A percentile compares a stretch with the other conserved stretches of the same genome.
Evolutionary conservation across 2,329 filamentous ascomycete genomes (phyloP).

Genomic region (Plectosphaerella plurivora): DNA sequence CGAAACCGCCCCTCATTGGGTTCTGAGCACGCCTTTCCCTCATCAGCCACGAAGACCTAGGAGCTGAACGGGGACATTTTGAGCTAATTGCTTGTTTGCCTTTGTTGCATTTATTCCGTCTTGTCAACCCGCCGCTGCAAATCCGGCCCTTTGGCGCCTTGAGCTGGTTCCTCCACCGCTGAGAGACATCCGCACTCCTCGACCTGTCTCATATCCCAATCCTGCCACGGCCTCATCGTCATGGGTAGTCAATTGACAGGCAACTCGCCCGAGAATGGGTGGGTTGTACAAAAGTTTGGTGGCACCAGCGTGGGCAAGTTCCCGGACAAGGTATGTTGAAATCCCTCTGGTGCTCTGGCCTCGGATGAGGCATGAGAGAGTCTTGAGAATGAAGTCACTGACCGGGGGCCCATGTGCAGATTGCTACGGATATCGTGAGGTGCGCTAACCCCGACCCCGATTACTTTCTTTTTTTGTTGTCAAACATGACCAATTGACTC

Average conservation of each 20-base stretch:
- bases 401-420: conserved; percentile 23
- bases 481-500: conserved; percentile 12
- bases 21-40: neutral
- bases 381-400: too few species aligned
- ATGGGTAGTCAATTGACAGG: conserved; percentile 11
- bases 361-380: too few species aligned
- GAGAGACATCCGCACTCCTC: neutral
- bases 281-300: conserved; percentile 93
- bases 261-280: conserved; percentile 45
- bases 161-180: neutral
- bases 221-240: neutral
- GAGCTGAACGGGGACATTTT: neutral
- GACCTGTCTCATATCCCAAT: neutral
- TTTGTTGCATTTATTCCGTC: neutral
- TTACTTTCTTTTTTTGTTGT: conserved; percentile 5
- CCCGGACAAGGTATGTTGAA: conserved; percentile 55
- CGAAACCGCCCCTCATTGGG: neutral
- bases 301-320: conserved; percentile 96
- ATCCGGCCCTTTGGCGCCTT: neutral
- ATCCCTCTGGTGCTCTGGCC: neutral
- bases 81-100: neutral
- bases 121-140: neutral
- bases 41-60: neutral
- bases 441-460: conserved; percentile 19
- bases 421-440: conserved; percentile 67